A percentile compares a stretch with the other conserved stretches of the same genome.
phyloP scores from a whole-genome alignment of 495 filamentous ascomycete genomes.

The Penicillium angulare region DNA sequence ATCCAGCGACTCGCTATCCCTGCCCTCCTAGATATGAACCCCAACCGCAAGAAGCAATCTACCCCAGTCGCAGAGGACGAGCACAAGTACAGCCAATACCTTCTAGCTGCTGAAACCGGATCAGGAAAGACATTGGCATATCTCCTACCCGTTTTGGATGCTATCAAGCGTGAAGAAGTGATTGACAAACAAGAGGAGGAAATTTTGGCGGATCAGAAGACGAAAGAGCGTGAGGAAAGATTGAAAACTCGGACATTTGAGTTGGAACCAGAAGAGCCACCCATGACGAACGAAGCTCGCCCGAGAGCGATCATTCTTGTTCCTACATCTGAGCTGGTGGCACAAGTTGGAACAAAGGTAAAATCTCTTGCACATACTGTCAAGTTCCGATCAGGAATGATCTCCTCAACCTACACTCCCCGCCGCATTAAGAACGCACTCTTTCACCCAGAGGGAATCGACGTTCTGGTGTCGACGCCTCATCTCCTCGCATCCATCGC shows the following conservation, averaged over 20 bases:
- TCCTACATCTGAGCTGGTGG: constrained; percentile 92
- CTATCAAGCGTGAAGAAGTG: constrained; percentile 74
- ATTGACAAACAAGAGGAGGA: constrained; percentile 55
- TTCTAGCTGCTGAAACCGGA: constrained; percentile 93
- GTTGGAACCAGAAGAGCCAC: constrained; percentile 53
- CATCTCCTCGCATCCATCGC: constrained; percentile 85
- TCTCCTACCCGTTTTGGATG: constrained; percentile 75
- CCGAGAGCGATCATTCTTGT: constrained; percentile 84
- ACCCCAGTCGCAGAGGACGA: constrained; percentile 30
- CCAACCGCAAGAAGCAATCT: constrained; percentile 25
- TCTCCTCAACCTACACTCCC: constrained; percentile 72
- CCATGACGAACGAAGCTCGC: constrained; percentile 63
- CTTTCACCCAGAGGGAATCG: constrained; percentile 77
- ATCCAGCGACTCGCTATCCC: constrained; percentile 89
- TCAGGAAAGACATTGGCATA: constrained; percentile 97
- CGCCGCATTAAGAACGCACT: constrained; percentile 83
- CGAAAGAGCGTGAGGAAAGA: constrained; percentile 46
- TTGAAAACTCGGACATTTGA: constrained; percentile 48
- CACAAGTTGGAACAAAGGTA: constrained; percentile 73
- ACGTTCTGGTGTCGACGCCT: constrained; percentile 83
- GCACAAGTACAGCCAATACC: constrained; percentile 63
- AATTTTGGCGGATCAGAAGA: constrained; percentile 49
- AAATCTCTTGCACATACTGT: constrained; percentile 78
- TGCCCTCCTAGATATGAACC: constrained; percentile 55
- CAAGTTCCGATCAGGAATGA: constrained; percentile 76